Conservation (phyloP, 1,139 yeast genomes). For the Candida pseudoviswanathii region DNA sequence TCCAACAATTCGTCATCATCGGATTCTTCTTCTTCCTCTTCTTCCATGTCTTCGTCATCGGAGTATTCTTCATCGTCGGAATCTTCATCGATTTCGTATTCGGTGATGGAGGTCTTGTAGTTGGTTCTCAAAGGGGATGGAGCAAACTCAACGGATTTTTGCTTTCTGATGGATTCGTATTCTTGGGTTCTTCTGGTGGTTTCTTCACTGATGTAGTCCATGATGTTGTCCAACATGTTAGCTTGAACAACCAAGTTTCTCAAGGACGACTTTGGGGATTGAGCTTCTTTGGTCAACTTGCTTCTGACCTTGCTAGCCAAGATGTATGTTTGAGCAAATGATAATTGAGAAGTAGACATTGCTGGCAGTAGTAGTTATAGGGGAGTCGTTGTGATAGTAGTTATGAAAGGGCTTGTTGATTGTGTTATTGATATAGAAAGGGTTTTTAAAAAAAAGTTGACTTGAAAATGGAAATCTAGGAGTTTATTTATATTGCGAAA, state of each 20-base stretch:
- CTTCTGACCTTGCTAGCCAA: constrained; percentile 71
- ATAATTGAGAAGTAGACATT: constrained; percentile 22
- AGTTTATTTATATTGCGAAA: not conserved
- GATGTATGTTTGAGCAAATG: constrained; percentile 60
- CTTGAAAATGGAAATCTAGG: not conserved
- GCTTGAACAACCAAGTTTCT: constrained; percentile 74
- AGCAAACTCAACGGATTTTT: constrained; percentile 4
- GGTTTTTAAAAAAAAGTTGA: not conserved
- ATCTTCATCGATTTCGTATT: constrained; percentile 40
- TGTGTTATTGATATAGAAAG: not conserved
- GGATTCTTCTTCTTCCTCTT: constrained; percentile 13
- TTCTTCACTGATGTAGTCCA: constrained; percentile 52
- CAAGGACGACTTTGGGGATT: constrained; percentile 59
- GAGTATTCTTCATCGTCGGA: constrained; percentile 27
- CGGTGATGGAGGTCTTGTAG: constrained; percentile 29
- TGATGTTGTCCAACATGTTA: constrained; percentile 67
- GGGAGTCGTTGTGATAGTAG: not conserved
- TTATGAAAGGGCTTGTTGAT: not conserved
- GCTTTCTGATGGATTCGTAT: constrained; percentile 4
- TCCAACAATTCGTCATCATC: constrained; percentile 13
- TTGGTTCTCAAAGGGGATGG: constrained; percentile 6
- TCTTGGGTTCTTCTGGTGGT: constrained; percentile 26
- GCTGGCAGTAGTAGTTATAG: not conserved
- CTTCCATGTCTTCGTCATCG: constrained; percentile 13
- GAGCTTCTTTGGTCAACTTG: constrained; percentile 69